phyloP scores from a whole-genome alignment of 495 filamentous ascomycete species.

The Aspergillus haitiensis region DNA sequence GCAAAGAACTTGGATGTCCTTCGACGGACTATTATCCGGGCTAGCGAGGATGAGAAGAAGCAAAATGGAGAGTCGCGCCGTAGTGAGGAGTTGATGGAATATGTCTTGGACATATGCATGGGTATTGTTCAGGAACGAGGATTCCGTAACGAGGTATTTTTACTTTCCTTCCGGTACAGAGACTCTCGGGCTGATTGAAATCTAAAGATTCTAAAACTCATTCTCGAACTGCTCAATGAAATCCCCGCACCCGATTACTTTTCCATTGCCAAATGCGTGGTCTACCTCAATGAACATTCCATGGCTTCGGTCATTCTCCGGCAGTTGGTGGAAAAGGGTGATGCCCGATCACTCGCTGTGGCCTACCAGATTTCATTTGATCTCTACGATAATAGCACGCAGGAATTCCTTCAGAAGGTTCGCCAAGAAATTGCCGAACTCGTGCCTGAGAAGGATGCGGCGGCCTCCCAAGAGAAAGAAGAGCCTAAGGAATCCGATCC shows the following conservation, averaged over 20 bases:
- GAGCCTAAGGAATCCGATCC: conserved; percentile 56
- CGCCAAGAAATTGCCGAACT: conserved; percentile 73
- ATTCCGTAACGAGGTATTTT: conserved; percentile 71
- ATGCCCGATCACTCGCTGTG: conserved; percentile 71
- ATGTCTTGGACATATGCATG: conserved; percentile 95
- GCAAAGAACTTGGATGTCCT: conserved; percentile 91
- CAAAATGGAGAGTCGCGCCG: conserved; percentile 58
- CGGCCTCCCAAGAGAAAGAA: conserved; percentile 38
- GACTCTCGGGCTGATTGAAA: conserved; percentile 24
- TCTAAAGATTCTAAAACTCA: conserved; percentile 76
- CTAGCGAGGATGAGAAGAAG: conserved; percentile 77
- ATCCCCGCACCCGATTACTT: conserved; percentile 94
- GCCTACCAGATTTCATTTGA: conserved; percentile 99
- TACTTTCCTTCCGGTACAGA: conserved; percentile 16
- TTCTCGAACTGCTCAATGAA: conserved; percentile 83
- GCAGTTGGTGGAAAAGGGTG: conserved; percentile 78
- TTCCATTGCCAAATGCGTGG: conserved; percentile 95
- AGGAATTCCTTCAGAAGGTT: conserved; percentile 92
- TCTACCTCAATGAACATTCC: conserved; percentile 89
- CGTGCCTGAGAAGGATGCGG: conserved; percentile 50
- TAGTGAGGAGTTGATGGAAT: conserved; percentile 94
- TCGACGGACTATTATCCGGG: conserved; percentile 76
- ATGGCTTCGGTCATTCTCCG: conserved; percentile 86
- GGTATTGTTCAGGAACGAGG: conserved; percentile 91
- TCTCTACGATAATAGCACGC: conserved; percentile 95